Percentiles rank a stretch among this genome's conserved stretches.
These are phyloP conservation scores for Lipomyces anomalus DNA, from an alignment of 805 yeast species.

Conservation along the genomic window DNA sequence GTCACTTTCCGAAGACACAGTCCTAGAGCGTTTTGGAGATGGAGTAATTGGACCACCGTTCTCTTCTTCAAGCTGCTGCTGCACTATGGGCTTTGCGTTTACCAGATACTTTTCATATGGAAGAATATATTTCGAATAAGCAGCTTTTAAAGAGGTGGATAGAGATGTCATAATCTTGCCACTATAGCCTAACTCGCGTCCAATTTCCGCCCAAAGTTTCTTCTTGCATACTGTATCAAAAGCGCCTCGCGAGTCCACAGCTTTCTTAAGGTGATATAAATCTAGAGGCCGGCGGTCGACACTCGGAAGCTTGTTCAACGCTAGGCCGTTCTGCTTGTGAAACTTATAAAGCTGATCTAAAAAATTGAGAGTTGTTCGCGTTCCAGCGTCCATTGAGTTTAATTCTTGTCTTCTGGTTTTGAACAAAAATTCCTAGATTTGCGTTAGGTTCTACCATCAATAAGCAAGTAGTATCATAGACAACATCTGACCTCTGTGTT, in stretches of 20 bases:
- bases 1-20: slow-evolving; percentile 8
- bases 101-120: slow-evolving; percentile 31
- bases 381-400: slow-evolving; percentile 34
- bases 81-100: slow-evolving; percentile 21
- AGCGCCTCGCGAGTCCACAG: slow-evolving; percentile 30
- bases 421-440: slow-evolving; percentile 28
- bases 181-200: slow-evolving; percentile 70
- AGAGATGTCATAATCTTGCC: slow-evolving; percentile 67
- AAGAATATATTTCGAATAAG: slow-evolving; percentile 30
- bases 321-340: slow-evolving; percentile 29
- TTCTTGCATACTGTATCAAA: slow-evolving; percentile 25
- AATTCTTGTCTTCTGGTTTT: slow-evolving; percentile 34
- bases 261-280: slow-evolving; percentile 30
- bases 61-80: slow-evolving; percentile 18
- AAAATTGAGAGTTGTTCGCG: slow-evolving; percentile 33
- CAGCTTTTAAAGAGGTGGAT: slow-evolving; percentile 58
- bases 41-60: slow-evolving; percentile 20
- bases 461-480: neutral
- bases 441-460: neutral
- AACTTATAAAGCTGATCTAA: slow-evolving; percentile 32
- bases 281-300: slow-evolving; percentile 28
- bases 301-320: slow-evolving; percentile 25
- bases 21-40: slow-evolving; percentile 14
- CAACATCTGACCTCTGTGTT: slow-evolving; percentile 29
- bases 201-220: slow-evolving; percentile 71